Evolutionary conservation across 768 basidiomycete genomes (phyloP), one percentile per base, ranked within the genome.

Genomic region (Boletus rubroflammeus): DNA sequence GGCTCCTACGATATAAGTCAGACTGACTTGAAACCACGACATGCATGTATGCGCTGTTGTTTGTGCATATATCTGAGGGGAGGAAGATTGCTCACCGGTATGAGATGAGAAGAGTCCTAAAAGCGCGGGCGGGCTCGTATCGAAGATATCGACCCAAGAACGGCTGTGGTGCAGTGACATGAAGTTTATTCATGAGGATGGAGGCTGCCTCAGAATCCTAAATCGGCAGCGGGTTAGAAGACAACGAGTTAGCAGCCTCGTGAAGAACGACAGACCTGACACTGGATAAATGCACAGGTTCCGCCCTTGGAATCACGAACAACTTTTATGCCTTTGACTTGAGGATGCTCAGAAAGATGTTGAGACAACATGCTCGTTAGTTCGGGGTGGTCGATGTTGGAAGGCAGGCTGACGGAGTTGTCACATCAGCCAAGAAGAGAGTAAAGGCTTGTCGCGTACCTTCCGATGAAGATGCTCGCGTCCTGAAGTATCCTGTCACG

Each of bases 281-380:
- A 91, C 71, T 92, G 90, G 23, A 90, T 84, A 67, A 93, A 93
- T 53, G 90, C 90, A 64, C 90, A 92, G 42, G 87, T 81, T 14
- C 88, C 85, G 36, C 87, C 87, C 67, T 84, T 86, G 53, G 79
- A 81, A 68, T 90, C 87, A 52, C 84, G 84, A 39, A 90, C 81
- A 49, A 90, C 83, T 54, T 81, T 81, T 67, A 91, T 78, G 46
- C 79, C 80, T 67, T 82, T 85, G 59, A 90, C 74, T 56, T 84
- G 80, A 0, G 81, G 75, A 65, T 87, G 79, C 50, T 80, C 78
- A 7, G 84, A 83, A 50, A 92, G 77, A 67, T 89, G 88, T 34
- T 83, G 78, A 42, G 78, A 74, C 47, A 93, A 78, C 65, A 84
- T 73, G 47, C 73, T 72, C 19, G 78, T 73, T 40, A 93, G 75